These are phyloP conservation scores for Naematelia encephala DNA, from an alignment of 768 basidiomycete species.

Conservation along the genomic window DNA sequence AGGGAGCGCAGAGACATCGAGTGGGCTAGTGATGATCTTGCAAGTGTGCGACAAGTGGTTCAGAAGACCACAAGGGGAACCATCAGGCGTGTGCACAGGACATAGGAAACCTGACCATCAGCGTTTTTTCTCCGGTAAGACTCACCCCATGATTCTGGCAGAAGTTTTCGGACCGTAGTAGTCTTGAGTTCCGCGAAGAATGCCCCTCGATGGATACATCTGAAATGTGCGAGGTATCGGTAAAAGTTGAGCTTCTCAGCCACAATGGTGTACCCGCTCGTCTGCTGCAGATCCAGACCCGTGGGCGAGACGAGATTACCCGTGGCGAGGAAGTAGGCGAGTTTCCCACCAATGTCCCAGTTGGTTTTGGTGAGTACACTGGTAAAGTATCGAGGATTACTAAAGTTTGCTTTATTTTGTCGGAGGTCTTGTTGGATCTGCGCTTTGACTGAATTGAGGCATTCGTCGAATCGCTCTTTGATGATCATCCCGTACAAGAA, in stretches of 20 bases:
- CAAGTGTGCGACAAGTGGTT: conserved; percentile 95
- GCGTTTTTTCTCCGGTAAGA: conserved; percentile 7
- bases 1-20: conserved; percentile 75
- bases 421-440: conserved; percentile 72
- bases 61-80: conserved; percentile 92
- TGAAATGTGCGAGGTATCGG: conserved; percentile 96
- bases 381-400: conserved; percentile 77
- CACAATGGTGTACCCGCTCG: conserved; percentile 97
- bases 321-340: conserved; percentile 93
- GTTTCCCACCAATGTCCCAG: conserved; percentile 84
- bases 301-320: conserved; percentile 92
- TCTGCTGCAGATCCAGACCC: conserved; percentile 93
- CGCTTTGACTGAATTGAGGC: conserved; percentile 60
- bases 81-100: conserved; percentile 98
- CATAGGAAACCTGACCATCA: conserved; percentile 76
- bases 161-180: conserved; percentile 89
- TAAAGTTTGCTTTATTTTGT: conserved; percentile 72
- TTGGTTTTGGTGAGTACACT: conserved; percentile 73
- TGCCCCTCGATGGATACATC: conserved; percentile 96
- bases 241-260: conserved; percentile 99
- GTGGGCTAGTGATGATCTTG: conserved; percentile 75
- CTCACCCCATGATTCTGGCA: conserved; percentile 96
- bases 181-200: conserved; percentile 99
- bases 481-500: conserved; percentile 93
- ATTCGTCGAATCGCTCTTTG: conserved; percentile 93